Base-by-base conservation (phyloP, 345 rosid genomes). In the Excoecaria agallocha region DNA sequence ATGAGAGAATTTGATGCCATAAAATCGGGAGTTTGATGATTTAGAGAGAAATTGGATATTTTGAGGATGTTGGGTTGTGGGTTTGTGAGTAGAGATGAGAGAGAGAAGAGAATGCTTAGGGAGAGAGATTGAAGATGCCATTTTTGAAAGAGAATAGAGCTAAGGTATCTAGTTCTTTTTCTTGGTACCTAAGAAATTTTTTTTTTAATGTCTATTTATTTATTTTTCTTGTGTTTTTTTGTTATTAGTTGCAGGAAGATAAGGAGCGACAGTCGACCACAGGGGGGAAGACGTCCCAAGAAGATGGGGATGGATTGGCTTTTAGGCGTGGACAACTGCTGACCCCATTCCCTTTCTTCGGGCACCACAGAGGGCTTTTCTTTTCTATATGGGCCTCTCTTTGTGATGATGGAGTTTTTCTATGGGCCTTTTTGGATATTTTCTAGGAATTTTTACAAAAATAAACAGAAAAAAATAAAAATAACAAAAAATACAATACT, bases 21-120 rank as follows among this genome's bases (percentile, higher is more conserved):
- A 78, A 69, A 90, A 90, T 66, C 84, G 91, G 60, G 97, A 89
- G n/a, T 86, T 70, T 25, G 86, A 83, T 25, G 93, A 87, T 71
- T 72, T 92, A 77, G 90, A 46, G 56, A 76, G 20, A 45, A 83
- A 3, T 22, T 84, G 17, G 66, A 76, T 72, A 67, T 13, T 59
- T 48, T 68, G 85, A 24, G 87, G 69, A 73, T 74, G 76, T 5
- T 68, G 76, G 75, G 63, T 43, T 64, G 15, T 83, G 77, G 85
- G 80, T 10, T 62, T 83, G 49, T 79, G 87, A 69, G 69, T 48
- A 20, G 85, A 82, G 75, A 78, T 56, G 0, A 75, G 74, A 74
- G 84, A 74, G 7, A 80, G 76, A 8, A 83, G 68, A 17, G 74
- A 76, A 67, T 72, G 84, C 56, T 79, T 85, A 17, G 85, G 79